These are phyloP conservation scores for Eremochloa ophiuroides DNA, from an alignment of 176 grass and related monocot species.

Conservation along the genomic window DNA sequence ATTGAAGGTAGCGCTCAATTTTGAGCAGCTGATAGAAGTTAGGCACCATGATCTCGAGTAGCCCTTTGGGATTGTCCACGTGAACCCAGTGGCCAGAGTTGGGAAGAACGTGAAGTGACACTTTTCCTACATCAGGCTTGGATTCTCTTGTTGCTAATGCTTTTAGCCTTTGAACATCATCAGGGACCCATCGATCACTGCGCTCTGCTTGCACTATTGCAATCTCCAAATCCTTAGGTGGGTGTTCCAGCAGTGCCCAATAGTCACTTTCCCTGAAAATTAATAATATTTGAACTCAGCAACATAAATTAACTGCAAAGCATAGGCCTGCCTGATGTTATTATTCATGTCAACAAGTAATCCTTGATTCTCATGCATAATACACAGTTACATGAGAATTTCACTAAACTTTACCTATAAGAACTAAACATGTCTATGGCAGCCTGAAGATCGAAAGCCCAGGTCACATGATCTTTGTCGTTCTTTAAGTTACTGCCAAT, in stretches of 20 bases:
- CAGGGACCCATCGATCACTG: slow-evolving; percentile 81
- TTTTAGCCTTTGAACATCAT: slow-evolving; percentile 67
- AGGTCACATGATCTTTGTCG: slow-evolving; percentile 57
- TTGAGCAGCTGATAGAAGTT: slow-evolving; percentile 41
- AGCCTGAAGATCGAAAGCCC: slow-evolving; percentile 85
- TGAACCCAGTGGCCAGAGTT: slow-evolving; percentile 97
- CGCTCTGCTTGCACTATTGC: slow-evolving; percentile 72
- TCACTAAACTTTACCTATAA: slow-evolving; percentile 52
- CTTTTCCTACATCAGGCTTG: slow-evolving; percentile 46
- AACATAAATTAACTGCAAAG: background rate
- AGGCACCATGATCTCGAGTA: slow-evolving; percentile 75
- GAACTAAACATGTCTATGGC: slow-evolving; percentile 95
- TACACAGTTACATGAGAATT: background rate
- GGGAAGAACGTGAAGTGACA: slow-evolving; percentile 68
- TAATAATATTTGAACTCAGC: background rate
- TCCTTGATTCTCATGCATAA: background rate
- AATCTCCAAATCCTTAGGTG: slow-evolving; percentile 79
- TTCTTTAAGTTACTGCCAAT: slow-evolving; percentile 91
- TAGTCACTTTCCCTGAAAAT: slow-evolving; percentile 66
- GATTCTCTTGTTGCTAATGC: slow-evolving; percentile 43
- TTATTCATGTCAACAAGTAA: background rate
- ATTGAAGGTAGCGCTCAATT: slow-evolving; percentile 6
- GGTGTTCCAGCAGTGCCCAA: slow-evolving; percentile 68
- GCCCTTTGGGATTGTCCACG: slow-evolving; percentile 87
- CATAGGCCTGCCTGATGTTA: background rate